Conservation (phyloP, 139 green algal genomes). For the Dunaliella sp. region DNA sequence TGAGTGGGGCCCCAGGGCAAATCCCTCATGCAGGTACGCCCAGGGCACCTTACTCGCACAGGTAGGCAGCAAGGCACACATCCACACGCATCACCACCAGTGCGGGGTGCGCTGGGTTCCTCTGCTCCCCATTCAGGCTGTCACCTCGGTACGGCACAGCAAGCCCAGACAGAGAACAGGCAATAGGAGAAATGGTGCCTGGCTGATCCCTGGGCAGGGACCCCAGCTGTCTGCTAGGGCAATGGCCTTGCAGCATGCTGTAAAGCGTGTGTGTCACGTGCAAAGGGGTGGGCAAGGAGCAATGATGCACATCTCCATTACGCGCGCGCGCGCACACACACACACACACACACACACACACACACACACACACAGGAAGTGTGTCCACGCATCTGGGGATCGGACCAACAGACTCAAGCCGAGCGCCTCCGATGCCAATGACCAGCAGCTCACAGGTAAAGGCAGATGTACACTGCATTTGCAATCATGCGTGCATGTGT, state of each 20-base stretch:
- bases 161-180: no score
- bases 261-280: neutral
- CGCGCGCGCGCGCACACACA: neutral
- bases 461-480: no score
- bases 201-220: neutral
- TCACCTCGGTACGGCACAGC: no score
- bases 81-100: no score
- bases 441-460: neutral
- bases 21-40: no score
- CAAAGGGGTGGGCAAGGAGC: neutral
- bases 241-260: neutral
- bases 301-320: neutral
- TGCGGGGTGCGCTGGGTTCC: no score
- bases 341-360: neutral
- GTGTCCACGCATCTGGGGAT: neutral
- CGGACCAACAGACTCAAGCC: neutral
- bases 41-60: no score
- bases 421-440: neutral
- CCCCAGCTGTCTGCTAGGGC: neutral
- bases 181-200: neutral
- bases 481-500: neutral
- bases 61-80: no score
- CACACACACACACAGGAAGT: neutral
- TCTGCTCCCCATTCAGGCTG: no score
- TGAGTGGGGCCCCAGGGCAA: no score